Base-by-base conservation (phyloP, 345 rosid species). In the Barbarea vulgaris region DNA sequence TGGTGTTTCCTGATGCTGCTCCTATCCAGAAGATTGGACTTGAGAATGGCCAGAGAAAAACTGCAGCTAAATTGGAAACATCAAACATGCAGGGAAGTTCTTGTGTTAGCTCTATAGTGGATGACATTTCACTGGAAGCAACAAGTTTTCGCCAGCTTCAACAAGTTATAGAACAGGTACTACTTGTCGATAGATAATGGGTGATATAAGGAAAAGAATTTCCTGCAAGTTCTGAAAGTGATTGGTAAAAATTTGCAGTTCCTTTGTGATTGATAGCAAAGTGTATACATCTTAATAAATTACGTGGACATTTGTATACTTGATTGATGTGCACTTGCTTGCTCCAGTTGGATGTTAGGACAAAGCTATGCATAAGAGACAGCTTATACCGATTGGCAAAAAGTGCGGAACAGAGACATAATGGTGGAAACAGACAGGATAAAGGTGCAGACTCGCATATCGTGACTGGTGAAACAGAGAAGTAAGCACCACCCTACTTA, bases 361-460 rank as follows among this genome's bases (percentile, higher is more conserved):
- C 97, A 73, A 93, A 91, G 79, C 84, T 93, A 59, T 89, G 97
- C 84, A 91, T 91, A 83, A 84, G 98, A 80, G 98, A 91, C 73
- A 91, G 97, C 79, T 83, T 93, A 67, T 93, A 88, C 79, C 96
- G 98, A 67, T 84, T 93, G 81, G 98, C 96, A 68, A 82, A 84
- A 83, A 93, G 98, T 67, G 96, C 98, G 54, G 93, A 88, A 70
- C 96, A 88, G 80, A 84, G 98, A 64, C 91, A 93, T 67, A 79
- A 58, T 77, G 84, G 73, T 69, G 79, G 80, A 67, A 72, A 70
- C 58, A 67, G 74, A 77, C 87, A 75, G 73, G 89, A 76, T 53
- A 72, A 69, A 68, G 85, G 80, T 15, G 60, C 69, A 15, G 70
- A 70, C 52, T 81, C 83, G 36, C 67, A 80, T 33, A 19, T 79